These are phyloP conservation scores for Aspergillus texensis DNA, from an alignment of 2,329 filamentous ascomycete species.

Conservation along the genomic window DNA sequence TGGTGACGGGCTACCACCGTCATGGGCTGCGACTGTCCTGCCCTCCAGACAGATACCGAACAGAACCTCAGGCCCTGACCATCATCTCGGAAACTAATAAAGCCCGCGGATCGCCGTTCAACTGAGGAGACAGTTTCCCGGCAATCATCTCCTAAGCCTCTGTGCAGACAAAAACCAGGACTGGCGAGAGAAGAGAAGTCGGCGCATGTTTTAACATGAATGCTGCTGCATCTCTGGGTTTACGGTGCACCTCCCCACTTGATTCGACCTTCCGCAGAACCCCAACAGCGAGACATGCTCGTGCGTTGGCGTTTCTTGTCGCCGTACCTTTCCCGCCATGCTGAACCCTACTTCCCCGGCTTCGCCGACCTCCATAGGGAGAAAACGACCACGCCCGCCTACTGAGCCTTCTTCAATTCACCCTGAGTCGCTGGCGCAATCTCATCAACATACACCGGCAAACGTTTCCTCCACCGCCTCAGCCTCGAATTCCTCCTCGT, in stretches of 20 bases:
- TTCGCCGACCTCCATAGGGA: conserved; percentile 37
- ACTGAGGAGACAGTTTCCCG: conserved; percentile 18
- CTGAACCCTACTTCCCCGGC: conserved; percentile 35
- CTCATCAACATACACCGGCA: conserved; percentile 19
- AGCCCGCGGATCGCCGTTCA: conserved; percentile 18
- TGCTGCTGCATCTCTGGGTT: conserved; percentile 28
- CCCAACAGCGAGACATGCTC: conserved; percentile 35
- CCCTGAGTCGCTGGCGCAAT: conserved; percentile 22
- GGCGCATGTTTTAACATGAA: conserved; percentile 32
- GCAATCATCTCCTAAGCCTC: conserved; percentile 1
- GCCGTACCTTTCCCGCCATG: conserved; percentile 33
- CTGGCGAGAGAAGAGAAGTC: conserved; percentile 1
- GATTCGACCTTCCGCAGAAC: conserved; percentile 20
- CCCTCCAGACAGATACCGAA: conserved; percentile 18
- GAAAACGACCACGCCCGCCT: conserved; percentile 40
- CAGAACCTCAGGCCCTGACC: conserved; percentile 19
- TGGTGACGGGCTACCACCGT: conserved; percentile 17
- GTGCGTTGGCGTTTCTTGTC: conserved; percentile 27
- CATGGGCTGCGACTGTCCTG: conserved; percentile 25
- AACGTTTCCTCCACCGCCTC: conserved; percentile 25
- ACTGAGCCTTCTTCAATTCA: conserved; percentile 29
- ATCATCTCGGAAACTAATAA: conserved; percentile 18
- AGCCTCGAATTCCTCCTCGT: conserved; percentile 50
- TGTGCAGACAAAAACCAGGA: conserved; percentile 11
- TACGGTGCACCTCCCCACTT: conserved; percentile 16